Evolutionary conservation across 768 basidiomycete genomes (phyloP).

Genomic region (Pulveroboletus sp.): DNA sequence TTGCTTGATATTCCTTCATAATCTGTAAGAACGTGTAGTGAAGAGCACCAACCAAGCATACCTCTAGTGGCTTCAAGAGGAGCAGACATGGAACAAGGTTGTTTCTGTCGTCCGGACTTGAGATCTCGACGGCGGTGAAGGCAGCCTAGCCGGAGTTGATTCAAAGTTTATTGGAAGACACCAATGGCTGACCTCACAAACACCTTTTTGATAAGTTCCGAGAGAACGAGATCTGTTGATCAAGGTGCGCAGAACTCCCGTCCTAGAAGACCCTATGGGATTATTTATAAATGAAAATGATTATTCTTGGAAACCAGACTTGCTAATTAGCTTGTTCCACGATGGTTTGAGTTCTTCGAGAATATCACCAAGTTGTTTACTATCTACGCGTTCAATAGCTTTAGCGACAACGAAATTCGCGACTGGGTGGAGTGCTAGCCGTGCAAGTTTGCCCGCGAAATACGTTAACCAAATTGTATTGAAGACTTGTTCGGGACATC

Average conservation of each 20-base stretch:
- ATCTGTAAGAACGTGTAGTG: constrained; percentile 1
- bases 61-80: constrained; percentile 46
- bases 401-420: constrained; percentile 92
- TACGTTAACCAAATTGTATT: constrained; percentile 70
- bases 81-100: constrained; percentile 67
- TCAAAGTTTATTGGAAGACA: not conserved
- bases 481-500: constrained; percentile 60
- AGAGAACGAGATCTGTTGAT: constrained; percentile 63
- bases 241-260: constrained; percentile 72
- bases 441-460: constrained; percentile 65
- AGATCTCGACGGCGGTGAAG: constrained; percentile 54
- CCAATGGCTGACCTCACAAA: constrained; percentile 51
- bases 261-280: constrained; percentile 55
- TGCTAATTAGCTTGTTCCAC: constrained; percentile 66
- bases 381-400: constrained; percentile 60
- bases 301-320: constrained; percentile 28
- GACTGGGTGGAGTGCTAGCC: constrained; percentile 80
- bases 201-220: constrained; percentile 40
- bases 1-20: constrained; percentile 21
- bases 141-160: constrained; percentile 45
- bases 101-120: constrained; percentile 42
- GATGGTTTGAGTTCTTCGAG: constrained; percentile 55
- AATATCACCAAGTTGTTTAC: constrained; percentile 48
- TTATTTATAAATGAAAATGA: constrained; percentile 2
- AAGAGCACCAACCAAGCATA: constrained; percentile 23